These are phyloP conservation scores for Xylaria sp. DNA, from an alignment of 2,329 filamentous ascomycete genomes.

Conservation along the genomic window DNA sequence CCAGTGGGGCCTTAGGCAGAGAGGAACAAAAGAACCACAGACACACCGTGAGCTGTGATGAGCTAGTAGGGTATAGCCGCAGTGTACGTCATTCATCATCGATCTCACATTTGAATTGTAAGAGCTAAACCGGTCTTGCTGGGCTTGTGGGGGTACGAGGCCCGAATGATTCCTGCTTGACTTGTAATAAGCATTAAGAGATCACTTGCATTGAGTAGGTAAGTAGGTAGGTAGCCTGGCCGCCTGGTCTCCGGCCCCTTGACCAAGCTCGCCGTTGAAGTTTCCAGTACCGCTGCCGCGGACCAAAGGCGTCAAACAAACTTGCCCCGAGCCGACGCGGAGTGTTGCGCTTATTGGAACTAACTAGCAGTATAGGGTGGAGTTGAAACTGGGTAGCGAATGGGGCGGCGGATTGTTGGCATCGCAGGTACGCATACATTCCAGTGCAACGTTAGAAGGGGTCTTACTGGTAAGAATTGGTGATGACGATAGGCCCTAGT, in stretches of 20 bases:
- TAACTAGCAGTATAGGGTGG: not conserved
- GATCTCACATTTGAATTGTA: constrained; percentile 14
- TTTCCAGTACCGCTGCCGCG: constrained; percentile 12
- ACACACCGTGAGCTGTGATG: constrained; percentile 20
- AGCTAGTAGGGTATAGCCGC: constrained; percentile 14
- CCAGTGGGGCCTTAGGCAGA: constrained; percentile 36
- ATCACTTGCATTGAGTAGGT: not conserved
- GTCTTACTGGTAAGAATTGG: constrained; percentile 33
- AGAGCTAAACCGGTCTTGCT: constrained; percentile 6
- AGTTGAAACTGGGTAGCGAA: constrained; percentile 34
- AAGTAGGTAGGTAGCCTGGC: not conserved
- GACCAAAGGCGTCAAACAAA: constrained; percentile 25
- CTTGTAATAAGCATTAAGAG: constrained; percentile 19
- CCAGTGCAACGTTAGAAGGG: constrained; percentile 35
- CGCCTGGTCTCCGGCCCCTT: not conserved
- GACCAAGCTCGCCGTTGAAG: constrained; percentile 8
- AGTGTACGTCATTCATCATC: constrained; percentile 28
- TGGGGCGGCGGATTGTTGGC: constrained; percentile 29
- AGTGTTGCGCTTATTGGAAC: constrained; percentile 31
- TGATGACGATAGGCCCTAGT: constrained; percentile 14
- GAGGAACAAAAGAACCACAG: constrained; percentile 31
- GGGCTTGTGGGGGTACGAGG: constrained; percentile 8
- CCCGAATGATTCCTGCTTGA: constrained; percentile 13
- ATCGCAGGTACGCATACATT: constrained; percentile 31
- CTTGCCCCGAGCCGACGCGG: constrained; percentile 35